A percentile compares a stretch with the other conserved stretches of the same genome.
Conservation (phyloP, 257 asterid species). For the Solanum clarkiae region DNA sequence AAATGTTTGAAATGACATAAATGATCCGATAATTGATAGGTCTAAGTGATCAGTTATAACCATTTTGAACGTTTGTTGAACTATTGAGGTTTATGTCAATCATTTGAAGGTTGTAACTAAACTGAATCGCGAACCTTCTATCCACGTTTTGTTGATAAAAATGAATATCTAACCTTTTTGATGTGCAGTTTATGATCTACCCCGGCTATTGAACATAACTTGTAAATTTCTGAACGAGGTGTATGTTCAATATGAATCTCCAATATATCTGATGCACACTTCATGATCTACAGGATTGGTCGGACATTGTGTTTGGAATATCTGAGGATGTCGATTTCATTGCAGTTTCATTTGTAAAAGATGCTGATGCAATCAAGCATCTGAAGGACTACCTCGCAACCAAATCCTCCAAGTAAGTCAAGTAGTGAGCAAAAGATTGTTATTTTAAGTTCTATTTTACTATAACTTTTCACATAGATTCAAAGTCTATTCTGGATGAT, state of each 20-base stretch:
- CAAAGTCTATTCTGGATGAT: background rate
- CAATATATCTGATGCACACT: background rate
- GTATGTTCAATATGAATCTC: background rate
- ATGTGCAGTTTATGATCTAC: background rate
- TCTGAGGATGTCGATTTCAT: constrained; percentile 73
- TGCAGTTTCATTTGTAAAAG: constrained; percentile 77
- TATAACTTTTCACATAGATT: background rate
- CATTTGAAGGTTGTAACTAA: background rate
- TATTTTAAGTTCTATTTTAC: background rate
- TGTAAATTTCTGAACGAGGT: background rate
- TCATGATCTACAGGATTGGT: constrained; percentile 50
- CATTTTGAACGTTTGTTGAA: background rate
- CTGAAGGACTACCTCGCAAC: constrained; percentile 46
- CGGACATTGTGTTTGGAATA: constrained; percentile 63
- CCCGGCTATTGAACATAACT: background rate
- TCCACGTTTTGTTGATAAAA: background rate
- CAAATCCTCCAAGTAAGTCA: constrained; percentile 41
- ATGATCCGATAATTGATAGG: background rate
- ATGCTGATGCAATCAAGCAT: constrained; percentile 47
- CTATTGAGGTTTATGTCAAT: background rate
- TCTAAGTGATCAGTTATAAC: background rate
- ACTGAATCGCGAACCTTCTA: background rate
- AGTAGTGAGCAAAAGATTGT: background rate
- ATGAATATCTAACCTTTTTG: background rate
- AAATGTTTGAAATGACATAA: background rate